Evolutionary conservation across 768 basidiomycete genomes (phyloP).

Genomic region (Arthromyces matolae): DNA sequence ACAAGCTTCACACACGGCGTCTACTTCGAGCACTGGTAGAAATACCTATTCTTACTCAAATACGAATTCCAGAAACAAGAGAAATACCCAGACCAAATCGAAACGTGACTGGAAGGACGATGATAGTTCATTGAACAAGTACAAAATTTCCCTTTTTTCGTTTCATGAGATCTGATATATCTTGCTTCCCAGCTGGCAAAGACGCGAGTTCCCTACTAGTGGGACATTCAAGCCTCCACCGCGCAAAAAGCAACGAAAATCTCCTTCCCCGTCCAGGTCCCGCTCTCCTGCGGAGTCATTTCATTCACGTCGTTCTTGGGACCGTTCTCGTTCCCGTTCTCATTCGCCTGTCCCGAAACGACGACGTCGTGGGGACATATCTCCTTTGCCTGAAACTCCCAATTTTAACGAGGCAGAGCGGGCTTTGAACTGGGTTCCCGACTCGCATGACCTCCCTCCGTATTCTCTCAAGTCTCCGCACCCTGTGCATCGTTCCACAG

Average conservation of each 20-base stretch:
- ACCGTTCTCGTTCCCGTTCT: constrained; percentile 61
- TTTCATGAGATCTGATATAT: too few relatives aligned
- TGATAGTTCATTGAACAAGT: constrained; percentile 77
- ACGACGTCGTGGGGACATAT: constrained; percentile 50
- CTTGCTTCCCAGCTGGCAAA: constrained; percentile 59
- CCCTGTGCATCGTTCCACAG: background rate
- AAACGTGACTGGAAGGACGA: constrained; percentile 54
- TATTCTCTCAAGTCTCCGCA: constrained; percentile 7
- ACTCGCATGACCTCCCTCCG: constrained; percentile 6
- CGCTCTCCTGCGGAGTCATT: constrained; percentile 64
- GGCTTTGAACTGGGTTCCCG: constrained; percentile 27
- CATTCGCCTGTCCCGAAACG: constrained; percentile 56
- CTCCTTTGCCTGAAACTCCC: constrained; percentile 40
- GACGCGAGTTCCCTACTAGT: constrained; percentile 47
- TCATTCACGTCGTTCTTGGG: constrained; percentile 57
- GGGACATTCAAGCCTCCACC: constrained; percentile 34
- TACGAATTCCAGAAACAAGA: constrained; percentile 25
- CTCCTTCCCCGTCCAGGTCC: constrained; percentile 56
- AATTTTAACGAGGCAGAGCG: constrained; percentile 47
- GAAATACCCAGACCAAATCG: constrained; percentile 36
- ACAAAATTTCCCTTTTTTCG: constrained; percentile 9
- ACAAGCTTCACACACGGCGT: constrained; percentile 21
- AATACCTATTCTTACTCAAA: constrained; percentile 12
- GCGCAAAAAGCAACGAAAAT: constrained; percentile 44
- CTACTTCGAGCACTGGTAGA: constrained; percentile 24